Base-by-base conservation (phyloP, 2,329 filamentous ascomycete genomes). In the Arthrinium phaeospermum region DNA sequence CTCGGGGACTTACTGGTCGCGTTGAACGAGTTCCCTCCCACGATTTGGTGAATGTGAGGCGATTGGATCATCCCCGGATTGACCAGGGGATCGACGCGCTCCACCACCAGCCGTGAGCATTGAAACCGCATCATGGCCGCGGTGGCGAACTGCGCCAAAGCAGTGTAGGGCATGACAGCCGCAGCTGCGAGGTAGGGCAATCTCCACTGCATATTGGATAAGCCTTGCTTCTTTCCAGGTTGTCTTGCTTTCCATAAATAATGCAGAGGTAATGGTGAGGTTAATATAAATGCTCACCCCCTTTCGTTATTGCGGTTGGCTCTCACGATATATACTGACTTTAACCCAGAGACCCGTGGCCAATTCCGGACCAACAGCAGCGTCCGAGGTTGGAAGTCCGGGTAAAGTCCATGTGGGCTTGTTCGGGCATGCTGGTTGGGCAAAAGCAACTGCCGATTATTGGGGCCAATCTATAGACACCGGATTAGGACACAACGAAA, bases 21-120 rank as follows among this genome's bases (percentile, higher is more conserved):
- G 67, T 80, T 80, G 72, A 80, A 78, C 22, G 78, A 78, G 73
- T 80, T 79, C 22, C 79, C 79, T 27, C 79, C 79, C 68, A 80
- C 77, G 69, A 80, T 72, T 73, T 80, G 78, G 67, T 80, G 79
- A 75, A 80, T 79, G 73, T 80, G 79, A n/a, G 79, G 74, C 46
- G 79, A 80, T 14, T 78, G 79, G 71, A 76, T 71, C 72, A 75
- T 78, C 68, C 78, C 78, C 8, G 78, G 78, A 72, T 78, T 75
- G 49, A 79, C 79, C 27, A 80, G 74, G 19, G 78, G 79, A 72
- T 80, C 79, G 68, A 80, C 75, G 30, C 80, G 78, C 74, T 82
- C 79, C 72, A 82, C 78, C 61, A 78, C 79, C 69, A 82, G 78
- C 73, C 81, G 79, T 13, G 80, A 81, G 77, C 80, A 81, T 37